Conservation (phyloP, 306 rosid genomes). For the Mimosa bimucronata region DNA sequence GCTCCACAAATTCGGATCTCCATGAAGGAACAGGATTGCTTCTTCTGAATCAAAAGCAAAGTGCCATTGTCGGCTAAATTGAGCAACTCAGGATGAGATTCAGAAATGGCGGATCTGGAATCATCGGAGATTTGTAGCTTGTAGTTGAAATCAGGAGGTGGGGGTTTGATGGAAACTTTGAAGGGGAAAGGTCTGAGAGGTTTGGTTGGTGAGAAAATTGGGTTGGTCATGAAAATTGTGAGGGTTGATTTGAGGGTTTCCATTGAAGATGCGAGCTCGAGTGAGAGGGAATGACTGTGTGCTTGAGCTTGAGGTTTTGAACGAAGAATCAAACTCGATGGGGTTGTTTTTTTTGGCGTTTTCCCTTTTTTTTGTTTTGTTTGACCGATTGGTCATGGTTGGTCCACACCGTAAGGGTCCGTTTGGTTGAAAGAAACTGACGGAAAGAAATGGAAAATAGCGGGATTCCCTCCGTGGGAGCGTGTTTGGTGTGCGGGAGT, state of each 20-base stretch:
- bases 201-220: conserved; percentile 39
- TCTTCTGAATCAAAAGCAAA: conserved; percentile 79
- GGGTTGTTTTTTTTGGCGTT: too few relatives aligned
- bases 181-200: conserved; percentile 46
- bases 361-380: too few relatives aligned
- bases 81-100: conserved; percentile 69
- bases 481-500: too few relatives aligned
- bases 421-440: too few relatives aligned
- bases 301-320: background rate
- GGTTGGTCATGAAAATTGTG: conserved; percentile 57
- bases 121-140: conserved; percentile 55
- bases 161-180: conserved; percentile 62
- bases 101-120: conserved; percentile 64
- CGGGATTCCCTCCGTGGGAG: too few relatives aligned
- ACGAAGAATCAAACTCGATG: background rate
- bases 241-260: conserved; percentile 56
- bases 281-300: background rate
- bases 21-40: conserved; percentile 69
- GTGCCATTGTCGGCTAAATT: conserved; percentile 76
- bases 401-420: background rate
- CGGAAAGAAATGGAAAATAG: background rate
- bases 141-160: conserved; percentile 75
- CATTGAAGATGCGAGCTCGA: conserved; percentile 45
- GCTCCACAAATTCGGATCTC: conserved; percentile 79
- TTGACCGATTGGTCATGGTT: background rate